A percentile compares a stretch with the other conserved stretches of the same genome.
Evolutionary conservation across 2,329 filamentous ascomycete genomes (phyloP).

Genomic region (Calonectria pteridis): DNA sequence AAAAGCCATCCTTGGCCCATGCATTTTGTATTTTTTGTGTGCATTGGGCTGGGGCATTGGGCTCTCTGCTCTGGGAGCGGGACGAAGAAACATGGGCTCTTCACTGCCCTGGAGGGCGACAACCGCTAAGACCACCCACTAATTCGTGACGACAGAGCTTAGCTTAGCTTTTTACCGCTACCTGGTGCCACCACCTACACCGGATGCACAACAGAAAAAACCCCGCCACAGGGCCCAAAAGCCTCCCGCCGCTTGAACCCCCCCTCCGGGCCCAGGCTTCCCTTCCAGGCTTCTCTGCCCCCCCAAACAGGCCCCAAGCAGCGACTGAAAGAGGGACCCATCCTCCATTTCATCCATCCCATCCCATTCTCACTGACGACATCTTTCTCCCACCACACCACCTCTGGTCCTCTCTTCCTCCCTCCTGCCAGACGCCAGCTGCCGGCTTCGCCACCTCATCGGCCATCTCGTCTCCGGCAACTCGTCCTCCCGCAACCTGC

Average conservation of each 20-base stretch:
- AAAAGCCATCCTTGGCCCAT: constrained; percentile 15
- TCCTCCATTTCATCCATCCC: constrained; percentile 37
- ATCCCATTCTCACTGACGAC: constrained; percentile 51
- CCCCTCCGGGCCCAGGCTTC: constrained; percentile 25
- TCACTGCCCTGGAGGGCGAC: constrained; percentile 5
- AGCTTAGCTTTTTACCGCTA: constrained; percentile 33
- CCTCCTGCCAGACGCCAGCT: constrained; percentile 33
- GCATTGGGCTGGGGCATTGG: constrained; percentile 23
- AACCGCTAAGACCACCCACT: constrained; percentile 15
- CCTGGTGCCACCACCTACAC: constrained; percentile 24
- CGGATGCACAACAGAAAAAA: constrained; percentile 45
- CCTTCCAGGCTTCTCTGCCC: constrained; percentile 24
- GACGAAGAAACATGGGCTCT: background rate
- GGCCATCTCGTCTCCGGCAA: constrained; percentile 14
- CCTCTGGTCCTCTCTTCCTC: constrained; percentile 36
- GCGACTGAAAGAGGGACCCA: constrained; percentile 31
- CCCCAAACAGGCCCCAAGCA: constrained; percentile 19
- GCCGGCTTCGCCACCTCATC: constrained; percentile 19
- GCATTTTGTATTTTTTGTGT: constrained; percentile 22
- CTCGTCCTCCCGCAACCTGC: constrained; percentile 17
- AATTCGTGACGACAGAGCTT: constrained; percentile 23
- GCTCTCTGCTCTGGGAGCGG: background rate
- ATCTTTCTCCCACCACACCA: constrained; percentile 47
- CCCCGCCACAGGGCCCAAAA: constrained; percentile 44
- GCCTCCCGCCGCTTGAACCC: constrained; percentile 31